Conservation (phyloP, 805 yeast genomes). For the Torulaspora quercuum region DNA sequence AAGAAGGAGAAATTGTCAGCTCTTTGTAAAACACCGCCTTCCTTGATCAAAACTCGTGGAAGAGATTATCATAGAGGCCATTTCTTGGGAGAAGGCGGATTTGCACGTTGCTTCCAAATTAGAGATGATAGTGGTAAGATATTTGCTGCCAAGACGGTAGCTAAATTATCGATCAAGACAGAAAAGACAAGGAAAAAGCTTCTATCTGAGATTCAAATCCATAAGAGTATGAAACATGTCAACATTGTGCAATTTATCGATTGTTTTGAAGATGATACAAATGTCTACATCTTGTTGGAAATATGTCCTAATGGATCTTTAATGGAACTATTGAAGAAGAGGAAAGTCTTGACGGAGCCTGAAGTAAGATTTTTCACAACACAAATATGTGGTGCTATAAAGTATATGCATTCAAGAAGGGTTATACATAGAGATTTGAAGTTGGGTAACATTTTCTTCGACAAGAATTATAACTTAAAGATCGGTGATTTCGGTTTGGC, state of each 20-base stretch:
- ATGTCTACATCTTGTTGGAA: conserved; percentile 89
- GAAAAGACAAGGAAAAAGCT: conserved; percentile 83
- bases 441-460: conserved; percentile 93
- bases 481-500: conserved; percentile 98
- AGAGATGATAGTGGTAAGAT: conserved; percentile 82
- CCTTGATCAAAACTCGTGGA: conserved; percentile 85
- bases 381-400: conserved; percentile 91
- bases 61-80: conserved; percentile 86
- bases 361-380: conserved; percentile 88
- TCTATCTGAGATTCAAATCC: conserved; percentile 91
- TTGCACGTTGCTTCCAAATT: conserved; percentile 97
- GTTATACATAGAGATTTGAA: conserved; percentile 95
- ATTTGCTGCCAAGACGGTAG: conserved; percentile 96
- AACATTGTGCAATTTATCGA: conserved; percentile 91
- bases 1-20: conserved; percentile 87
- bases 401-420: conserved; percentile 85
- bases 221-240: conserved; percentile 81
- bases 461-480: conserved; percentile 88
- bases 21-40: conserved; percentile 94
- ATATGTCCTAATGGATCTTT: conserved; percentile 93
- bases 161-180: conserved; percentile 86
- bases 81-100: conserved; percentile 96
- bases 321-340: conserved; percentile 83
- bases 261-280: conserved; percentile 94
- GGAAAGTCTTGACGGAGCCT: conserved; percentile 84